These are phyloP conservation scores for Aspergillus baeticus DNA, from an alignment of 495 filamentous ascomycete genomes.

Conservation along the genomic window DNA sequence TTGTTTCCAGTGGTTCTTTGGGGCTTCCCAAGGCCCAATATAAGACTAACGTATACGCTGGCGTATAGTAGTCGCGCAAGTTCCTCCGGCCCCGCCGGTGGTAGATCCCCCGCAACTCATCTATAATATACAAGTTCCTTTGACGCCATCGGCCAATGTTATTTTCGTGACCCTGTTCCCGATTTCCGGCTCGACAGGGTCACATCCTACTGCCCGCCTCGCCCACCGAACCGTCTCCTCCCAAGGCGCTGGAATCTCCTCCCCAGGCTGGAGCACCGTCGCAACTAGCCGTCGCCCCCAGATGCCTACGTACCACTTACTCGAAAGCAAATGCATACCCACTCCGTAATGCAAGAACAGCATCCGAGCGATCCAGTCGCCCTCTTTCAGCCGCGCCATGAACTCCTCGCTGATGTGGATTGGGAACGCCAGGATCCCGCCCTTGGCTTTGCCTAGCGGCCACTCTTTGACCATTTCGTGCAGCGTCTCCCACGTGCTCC, in stretches of 20 bases:
- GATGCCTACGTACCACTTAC: conserved; percentile 40
- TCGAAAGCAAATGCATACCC: conserved; percentile 34
- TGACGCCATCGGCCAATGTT: neutral
- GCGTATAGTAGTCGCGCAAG: too few relatives aligned
- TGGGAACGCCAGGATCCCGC: conserved; percentile 39
- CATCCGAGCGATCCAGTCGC: conserved; percentile 39
- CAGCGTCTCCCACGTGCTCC: conserved; percentile 28
- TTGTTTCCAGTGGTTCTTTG: too few relatives aligned
- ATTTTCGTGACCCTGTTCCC: neutral
- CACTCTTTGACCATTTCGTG: conserved; percentile 32
- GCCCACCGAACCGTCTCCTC: conserved; percentile 35
- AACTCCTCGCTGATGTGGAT: conserved; percentile 32
- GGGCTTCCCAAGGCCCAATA: neutral
- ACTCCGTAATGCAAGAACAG: conserved; percentile 38
- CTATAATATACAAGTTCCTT: too few relatives aligned
- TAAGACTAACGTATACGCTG: neutral
- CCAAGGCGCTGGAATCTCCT: conserved; percentile 34
- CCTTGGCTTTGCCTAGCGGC: conserved; percentile 31
- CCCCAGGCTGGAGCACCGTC: conserved; percentile 27
- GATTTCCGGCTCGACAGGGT: neutral
- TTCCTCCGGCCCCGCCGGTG: too few relatives aligned
- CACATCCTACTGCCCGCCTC: conserved; percentile 23
- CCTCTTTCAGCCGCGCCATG: conserved; percentile 25
- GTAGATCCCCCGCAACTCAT: too few relatives aligned
- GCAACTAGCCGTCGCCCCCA: conserved; percentile 38